phyloP scores from a whole-genome alignment of 2,329 filamentous ascomycete genomes.

The Exophiala oligosperma region DNA sequence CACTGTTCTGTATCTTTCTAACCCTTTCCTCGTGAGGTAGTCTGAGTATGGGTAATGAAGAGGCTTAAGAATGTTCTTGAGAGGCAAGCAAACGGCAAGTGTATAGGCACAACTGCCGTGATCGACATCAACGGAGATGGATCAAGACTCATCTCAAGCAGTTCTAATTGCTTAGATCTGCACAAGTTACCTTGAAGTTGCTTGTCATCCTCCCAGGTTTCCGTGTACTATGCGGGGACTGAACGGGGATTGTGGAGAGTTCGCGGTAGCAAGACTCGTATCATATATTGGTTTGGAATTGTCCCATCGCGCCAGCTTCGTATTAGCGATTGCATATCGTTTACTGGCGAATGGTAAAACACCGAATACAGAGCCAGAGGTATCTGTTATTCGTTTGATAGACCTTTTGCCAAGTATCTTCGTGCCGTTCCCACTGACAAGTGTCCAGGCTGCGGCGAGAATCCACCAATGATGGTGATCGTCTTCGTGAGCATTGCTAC shows the following conservation, averaged over 20 bases:
- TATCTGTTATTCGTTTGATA: not conserved
- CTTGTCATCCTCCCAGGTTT: not conserved
- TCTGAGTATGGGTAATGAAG: not conserved
- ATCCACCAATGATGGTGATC: not conserved
- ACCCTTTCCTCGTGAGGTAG: too few species aligned
- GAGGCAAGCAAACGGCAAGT: constrained; percentile 7
- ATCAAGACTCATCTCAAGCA: not conserved
- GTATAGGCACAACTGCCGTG: constrained; percentile 15
- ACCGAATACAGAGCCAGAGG: not conserved
- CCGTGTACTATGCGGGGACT: not conserved
- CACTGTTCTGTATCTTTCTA: too few species aligned
- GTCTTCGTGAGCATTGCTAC: not conserved
- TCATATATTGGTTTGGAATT: too few species aligned
- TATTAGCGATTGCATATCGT: not conserved
- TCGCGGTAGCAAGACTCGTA: not conserved
- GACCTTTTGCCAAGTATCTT: not conserved
- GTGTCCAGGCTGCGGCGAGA: not conserved
- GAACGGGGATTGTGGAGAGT: not conserved
- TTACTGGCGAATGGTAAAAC: not conserved
- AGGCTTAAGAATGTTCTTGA: not conserved
- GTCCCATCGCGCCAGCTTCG: not conserved
- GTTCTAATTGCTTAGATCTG: not conserved
- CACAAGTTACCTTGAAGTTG: not conserved
- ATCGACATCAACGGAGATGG: not conserved
- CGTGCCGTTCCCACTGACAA: not conserved